phyloP scores from a whole-genome alignment of 305 asterid genomes.

The Fraxinus latifolia region DNA sequence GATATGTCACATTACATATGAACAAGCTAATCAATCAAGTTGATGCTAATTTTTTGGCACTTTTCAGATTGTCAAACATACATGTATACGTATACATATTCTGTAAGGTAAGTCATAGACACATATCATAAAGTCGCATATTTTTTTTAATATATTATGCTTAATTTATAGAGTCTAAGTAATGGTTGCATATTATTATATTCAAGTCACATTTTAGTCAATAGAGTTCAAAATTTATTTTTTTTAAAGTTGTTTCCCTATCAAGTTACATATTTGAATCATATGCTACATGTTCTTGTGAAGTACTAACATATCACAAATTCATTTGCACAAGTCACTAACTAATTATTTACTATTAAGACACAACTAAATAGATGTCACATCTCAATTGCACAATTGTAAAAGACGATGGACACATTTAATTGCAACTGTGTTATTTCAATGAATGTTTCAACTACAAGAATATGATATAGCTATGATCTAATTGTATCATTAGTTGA shows the following conservation, averaged over 20 bases:
- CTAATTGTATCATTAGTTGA: neutral
- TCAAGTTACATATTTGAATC: neutral
- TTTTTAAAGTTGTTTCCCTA: too few relatives aligned
- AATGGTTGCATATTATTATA: too few relatives aligned
- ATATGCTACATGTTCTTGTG: neutral
- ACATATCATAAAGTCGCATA: neutral
- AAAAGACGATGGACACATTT: neutral
- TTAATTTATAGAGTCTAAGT: too few relatives aligned
- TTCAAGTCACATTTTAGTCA: neutral
- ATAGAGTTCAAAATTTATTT: neutral
- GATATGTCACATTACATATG: neutral
- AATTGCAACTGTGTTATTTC: neutral
- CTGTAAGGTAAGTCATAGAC: neutral
- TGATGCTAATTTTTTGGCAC: neutral
- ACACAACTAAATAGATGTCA: neutral
- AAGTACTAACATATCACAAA: too few relatives aligned
- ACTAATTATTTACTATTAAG: neutral
- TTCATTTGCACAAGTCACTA: neutral
- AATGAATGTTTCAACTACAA: too few relatives aligned
- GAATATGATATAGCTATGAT: too few relatives aligned
- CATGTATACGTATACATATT: neutral
- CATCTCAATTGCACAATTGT: neutral
- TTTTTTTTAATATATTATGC: too few relatives aligned
- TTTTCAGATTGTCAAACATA: neutral
- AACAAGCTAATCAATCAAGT: neutral